A percentile compares a stretch with the other conserved stretches of the same genome.
Evolutionary conservation across 805 yeast species (phyloP).

Genomic region (Candida pini): DNA sequence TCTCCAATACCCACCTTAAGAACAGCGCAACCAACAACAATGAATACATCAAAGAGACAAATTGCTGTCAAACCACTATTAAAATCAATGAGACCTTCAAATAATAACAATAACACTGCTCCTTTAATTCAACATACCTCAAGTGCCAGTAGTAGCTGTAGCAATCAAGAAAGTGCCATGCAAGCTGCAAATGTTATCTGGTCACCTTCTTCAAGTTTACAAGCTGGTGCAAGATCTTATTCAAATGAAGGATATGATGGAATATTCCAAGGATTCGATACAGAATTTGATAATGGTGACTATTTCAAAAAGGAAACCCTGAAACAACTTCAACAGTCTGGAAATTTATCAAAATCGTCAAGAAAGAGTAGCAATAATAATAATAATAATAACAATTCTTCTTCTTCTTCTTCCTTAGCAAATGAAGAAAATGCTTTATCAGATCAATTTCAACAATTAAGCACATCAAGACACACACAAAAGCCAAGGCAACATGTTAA

Average conservation of each 20-base stretch:
- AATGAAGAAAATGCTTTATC: too few relatives aligned
- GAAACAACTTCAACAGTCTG: slow-evolving; percentile 22
- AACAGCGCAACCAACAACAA: slow-evolving; percentile 24
- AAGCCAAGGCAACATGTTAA: slow-evolving; percentile 6
- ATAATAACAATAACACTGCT: slow-evolving; percentile 3
- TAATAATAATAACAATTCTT: too few relatives aligned
- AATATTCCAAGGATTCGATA: slow-evolving; percentile 24
- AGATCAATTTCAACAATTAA: slow-evolving; percentile 7
- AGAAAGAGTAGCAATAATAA: slow-evolving; percentile 10
- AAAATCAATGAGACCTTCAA: slow-evolving; percentile 16
- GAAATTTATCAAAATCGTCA: slow-evolving; percentile 13
- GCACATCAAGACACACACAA: slow-evolving; percentile 3
- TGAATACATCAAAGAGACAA: slow-evolving; percentile 22
- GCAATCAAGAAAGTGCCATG: slow-evolving; percentile 21
- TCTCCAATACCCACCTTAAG: slow-evolving; percentile 24
- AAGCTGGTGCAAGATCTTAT: slow-evolving; percentile 20
- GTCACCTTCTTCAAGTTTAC: slow-evolving; percentile 30
- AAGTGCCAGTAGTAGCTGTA: slow-evolving; percentile 3
- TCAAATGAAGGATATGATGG: slow-evolving; percentile 11
- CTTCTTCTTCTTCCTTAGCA: too few relatives aligned
- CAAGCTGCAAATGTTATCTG: slow-evolving; percentile 33
- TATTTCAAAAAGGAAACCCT: slow-evolving; percentile 23
- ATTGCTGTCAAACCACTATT: slow-evolving; percentile 16
- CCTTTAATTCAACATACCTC: slow-evolving; percentile 2
- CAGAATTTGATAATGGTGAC: slow-evolving; percentile 17